phyloP scores from a whole-genome alignment of 169 alveolate genomes.

The Plasmodium vinckei region DNA sequence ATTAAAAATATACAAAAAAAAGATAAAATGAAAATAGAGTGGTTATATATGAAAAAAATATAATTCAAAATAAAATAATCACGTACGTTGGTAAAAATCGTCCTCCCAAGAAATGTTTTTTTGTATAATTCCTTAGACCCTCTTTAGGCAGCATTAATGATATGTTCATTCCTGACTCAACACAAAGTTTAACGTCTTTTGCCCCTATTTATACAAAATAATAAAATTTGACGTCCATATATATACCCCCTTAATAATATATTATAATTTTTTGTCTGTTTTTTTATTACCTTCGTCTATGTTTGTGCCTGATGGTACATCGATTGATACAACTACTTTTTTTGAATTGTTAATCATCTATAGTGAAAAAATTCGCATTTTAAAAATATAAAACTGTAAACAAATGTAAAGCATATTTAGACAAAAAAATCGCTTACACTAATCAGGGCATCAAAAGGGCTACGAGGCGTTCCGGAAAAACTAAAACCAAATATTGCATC shows the following conservation, averaged over 20 bases:
- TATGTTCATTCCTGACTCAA: slow-evolving; percentile 59
- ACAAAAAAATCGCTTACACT: slow-evolving; percentile 13
- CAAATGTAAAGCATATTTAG: neutral
- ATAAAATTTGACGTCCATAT: neutral
- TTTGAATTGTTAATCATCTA: slow-evolving; percentile 79
- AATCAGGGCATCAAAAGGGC: slow-evolving; percentile 84
- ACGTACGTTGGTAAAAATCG: slow-evolving; percentile 52
- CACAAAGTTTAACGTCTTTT: slow-evolving; percentile 14
- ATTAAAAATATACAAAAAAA: slow-evolving; percentile 4
- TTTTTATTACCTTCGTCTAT: slow-evolving; percentile 85
- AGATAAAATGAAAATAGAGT: neutral
- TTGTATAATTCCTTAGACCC: slow-evolving; percentile 42
- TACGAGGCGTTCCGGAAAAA: slow-evolving; percentile 90
- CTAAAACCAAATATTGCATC: slow-evolving; percentile 94
- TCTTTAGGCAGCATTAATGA: slow-evolving; percentile 72
- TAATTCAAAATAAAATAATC: slow-evolving; percentile 16
- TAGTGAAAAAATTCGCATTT: slow-evolving; percentile 35
- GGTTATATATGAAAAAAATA: neutral
- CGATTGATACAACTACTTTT: slow-evolving; percentile 88
- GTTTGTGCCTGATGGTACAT: slow-evolving; percentile 94
- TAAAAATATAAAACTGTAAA: neutral
- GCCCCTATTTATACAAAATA: slow-evolving; percentile 11
- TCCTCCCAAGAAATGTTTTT: slow-evolving; percentile 70
- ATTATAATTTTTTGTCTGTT: neutral
- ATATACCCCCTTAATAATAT: neutral